These are phyloP conservation scores for Eucalyptus sideroxylon DNA, from an alignment of 345 rosid genomes.

Conservation along the genomic window DNA sequence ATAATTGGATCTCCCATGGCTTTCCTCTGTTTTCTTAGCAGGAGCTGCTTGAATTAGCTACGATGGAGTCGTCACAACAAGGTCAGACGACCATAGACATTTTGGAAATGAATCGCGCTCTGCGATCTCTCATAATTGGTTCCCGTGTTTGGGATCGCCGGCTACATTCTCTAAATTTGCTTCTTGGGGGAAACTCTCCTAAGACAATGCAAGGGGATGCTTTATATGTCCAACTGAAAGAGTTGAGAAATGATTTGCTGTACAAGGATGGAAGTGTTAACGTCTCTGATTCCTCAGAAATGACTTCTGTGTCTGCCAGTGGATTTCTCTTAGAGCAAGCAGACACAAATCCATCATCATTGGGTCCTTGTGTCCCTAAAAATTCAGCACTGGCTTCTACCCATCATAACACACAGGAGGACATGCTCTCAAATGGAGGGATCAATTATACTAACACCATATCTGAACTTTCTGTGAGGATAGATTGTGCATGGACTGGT, in stretches of 20 bases:
- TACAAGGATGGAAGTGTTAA: slow-evolving; percentile 9
- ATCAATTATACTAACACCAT: slow-evolving; percentile 2
- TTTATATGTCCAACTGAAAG: slow-evolving; percentile 14
- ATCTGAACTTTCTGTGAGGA: slow-evolving; percentile 57
- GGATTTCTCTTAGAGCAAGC: slow-evolving; percentile 7
- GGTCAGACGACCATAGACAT: slow-evolving; percentile 46
- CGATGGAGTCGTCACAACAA: slow-evolving; percentile 22
- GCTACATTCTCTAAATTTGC: slow-evolving; percentile 55
- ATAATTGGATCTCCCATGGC: neutral
- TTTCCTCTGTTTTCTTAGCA: slow-evolving; percentile 4
- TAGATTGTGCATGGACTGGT: slow-evolving; percentile 99
- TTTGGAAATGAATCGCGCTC: slow-evolving; percentile 61
- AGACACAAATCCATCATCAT: slow-evolving; percentile 1
- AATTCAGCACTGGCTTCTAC: slow-evolving; percentile 3
- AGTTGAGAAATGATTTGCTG: slow-evolving; percentile 1
- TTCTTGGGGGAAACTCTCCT: slow-evolving; percentile 34
- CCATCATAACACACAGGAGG: slow-evolving; percentile 16
- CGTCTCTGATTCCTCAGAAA: slow-evolving; percentile 7
- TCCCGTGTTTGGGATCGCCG: slow-evolving; percentile 75
- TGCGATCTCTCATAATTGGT: slow-evolving; percentile 57
- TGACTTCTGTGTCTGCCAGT: slow-evolving; percentile 9
- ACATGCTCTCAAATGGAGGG: slow-evolving; percentile 28
- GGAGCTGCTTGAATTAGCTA: slow-evolving; percentile 48
- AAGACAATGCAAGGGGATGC: slow-evolving; percentile 18
- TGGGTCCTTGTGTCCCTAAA: slow-evolving; percentile 4